A percentile compares a stretch with the other conserved stretches of the same genome.
Conservation (phyloP, 108 stramenopile genomes). For the Discostella stelligeroides region DNA sequence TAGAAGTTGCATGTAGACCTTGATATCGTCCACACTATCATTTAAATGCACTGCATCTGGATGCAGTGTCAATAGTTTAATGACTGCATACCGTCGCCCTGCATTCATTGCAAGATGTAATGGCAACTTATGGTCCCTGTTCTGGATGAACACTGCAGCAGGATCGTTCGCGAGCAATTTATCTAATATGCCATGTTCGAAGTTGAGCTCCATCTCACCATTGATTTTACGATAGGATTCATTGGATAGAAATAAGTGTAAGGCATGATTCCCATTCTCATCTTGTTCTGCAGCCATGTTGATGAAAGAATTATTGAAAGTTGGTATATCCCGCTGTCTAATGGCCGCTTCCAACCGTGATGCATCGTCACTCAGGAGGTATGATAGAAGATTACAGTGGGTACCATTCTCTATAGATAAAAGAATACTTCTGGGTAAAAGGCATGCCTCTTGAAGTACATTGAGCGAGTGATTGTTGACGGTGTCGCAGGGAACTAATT, state of each 20-base stretch:
- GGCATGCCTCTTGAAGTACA: slow-evolving; percentile 39
- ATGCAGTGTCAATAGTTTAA: slow-evolving; percentile 17
- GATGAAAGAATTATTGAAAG: background rate
- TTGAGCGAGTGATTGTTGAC: slow-evolving; percentile 21
- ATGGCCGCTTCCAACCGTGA: slow-evolving; percentile 18
- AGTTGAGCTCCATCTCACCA: background rate
- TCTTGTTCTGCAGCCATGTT: slow-evolving; percentile 31
- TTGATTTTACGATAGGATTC: slow-evolving; percentile 1
- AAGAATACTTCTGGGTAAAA: slow-evolving; percentile 16
- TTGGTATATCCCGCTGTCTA: background rate
- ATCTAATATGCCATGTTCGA: slow-evolving; percentile 6
- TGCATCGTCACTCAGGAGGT: slow-evolving; percentile 1
- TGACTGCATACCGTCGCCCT: slow-evolving; percentile 5
- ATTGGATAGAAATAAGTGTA: slow-evolving; percentile 45
- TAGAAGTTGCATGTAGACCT: slow-evolving; percentile 22
- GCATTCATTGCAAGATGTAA: slow-evolving; percentile 41
- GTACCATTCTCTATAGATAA: slow-evolving; percentile 3
- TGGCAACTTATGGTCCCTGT: slow-evolving; percentile 18
- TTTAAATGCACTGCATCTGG: slow-evolving; percentile 30
- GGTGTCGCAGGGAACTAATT: too few species aligned
- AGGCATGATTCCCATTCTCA: slow-evolving; percentile 29
- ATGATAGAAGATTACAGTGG: slow-evolving; percentile 17
- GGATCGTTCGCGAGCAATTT: slow-evolving; percentile 11
- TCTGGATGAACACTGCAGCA: slow-evolving; percentile 8
- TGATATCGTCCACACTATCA: slow-evolving; percentile 22